Evolutionary conservation across 2,329 filamentous ascomycete genomes (phyloP).

Genomic region (Cordyceps javanica): DNA sequence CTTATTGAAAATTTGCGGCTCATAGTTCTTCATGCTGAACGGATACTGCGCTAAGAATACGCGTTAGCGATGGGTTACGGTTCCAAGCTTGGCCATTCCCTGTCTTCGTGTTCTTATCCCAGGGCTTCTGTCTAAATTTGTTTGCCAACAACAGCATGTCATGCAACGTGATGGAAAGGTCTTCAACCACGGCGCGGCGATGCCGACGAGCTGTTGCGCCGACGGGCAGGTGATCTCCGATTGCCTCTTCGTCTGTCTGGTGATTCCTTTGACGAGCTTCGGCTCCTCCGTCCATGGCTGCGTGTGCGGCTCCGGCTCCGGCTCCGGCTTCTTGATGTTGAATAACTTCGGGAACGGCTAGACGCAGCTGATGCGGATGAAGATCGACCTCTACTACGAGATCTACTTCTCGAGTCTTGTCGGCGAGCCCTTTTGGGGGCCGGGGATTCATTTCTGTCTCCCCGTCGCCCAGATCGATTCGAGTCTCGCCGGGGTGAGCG

Average conservation of each 20-base stretch:
- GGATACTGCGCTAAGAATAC: slow-evolving; percentile 2
- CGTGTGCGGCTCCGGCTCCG: slow-evolving; percentile 22
- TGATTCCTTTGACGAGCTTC: neutral
- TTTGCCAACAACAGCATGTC: neutral
- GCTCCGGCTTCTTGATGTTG: slow-evolving; percentile 30
- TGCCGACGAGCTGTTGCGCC: slow-evolving; percentile 45
- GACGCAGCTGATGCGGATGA: slow-evolving; percentile 30
- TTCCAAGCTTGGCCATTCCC: neutral
- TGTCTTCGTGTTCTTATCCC: neutral
- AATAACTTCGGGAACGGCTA: slow-evolving; percentile 33
- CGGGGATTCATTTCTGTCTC: slow-evolving; percentile 31
- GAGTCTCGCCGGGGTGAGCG: slow-evolving; percentile 21
- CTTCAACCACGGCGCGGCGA: slow-evolving; percentile 27
- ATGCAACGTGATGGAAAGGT: neutral
- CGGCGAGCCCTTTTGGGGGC: slow-evolving; percentile 45
- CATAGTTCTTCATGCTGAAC: neutral
- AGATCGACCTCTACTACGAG: slow-evolving; percentile 33
- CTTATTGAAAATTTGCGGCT: neutral
- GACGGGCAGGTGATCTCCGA: slow-evolving; percentile 25
- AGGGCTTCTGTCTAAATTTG: neutral
- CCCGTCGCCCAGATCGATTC: slow-evolving; percentile 20
- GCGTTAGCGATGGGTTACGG: slow-evolving; percentile 1
- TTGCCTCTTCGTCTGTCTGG: slow-evolving; percentile 21
- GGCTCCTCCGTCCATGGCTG: slow-evolving; percentile 13
- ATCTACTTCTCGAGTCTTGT: slow-evolving; percentile 42